Conservation (phyloP, 495 filamentous ascomycete species). For the Aspergillus heteromorphus region DNA sequence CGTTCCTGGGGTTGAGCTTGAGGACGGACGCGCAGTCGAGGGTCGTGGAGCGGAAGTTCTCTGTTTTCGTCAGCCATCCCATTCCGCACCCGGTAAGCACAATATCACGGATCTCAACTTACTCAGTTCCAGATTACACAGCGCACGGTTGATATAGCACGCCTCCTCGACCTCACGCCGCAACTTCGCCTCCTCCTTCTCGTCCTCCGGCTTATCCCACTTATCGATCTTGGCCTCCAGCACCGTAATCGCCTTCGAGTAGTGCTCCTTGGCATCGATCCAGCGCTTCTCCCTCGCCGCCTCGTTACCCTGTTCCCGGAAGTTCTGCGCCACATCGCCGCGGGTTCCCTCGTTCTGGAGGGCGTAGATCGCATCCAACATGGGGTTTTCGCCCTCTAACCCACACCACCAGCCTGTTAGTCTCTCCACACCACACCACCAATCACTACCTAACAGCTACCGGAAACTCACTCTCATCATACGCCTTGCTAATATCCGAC, state of each 20-base stretch:
- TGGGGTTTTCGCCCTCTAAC: conserved; percentile 58
- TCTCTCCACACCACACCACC: not conserved
- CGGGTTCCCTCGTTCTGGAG: conserved; percentile 89
- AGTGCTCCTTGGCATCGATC: conserved; percentile 85
- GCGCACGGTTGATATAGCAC: conserved; percentile 77
- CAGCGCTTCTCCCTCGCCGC: conserved; percentile 67
- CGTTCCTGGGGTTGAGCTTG: conserved; percentile 65
- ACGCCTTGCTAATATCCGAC: conserved; percentile 75
- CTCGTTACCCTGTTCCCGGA: conserved; percentile 88
- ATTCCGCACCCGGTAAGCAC: not conserved
- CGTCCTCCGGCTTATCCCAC: conserved; percentile 40
- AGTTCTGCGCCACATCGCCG: conserved; percentile 69
- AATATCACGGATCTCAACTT: conserved; percentile 19
- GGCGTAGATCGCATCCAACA: conserved; percentile 81
- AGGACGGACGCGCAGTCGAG: conserved; percentile 78
- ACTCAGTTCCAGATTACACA: conserved; percentile 76
- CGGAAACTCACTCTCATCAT: conserved; percentile 43
- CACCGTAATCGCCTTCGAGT: conserved; percentile 72
- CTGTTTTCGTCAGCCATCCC: conserved; percentile 26
- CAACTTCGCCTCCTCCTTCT: conserved; percentile 49
- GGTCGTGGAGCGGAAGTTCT: conserved; percentile 80
- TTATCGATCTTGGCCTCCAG: conserved; percentile 55
- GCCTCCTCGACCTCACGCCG: conserved; percentile 62
- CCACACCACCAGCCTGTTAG: not conserved
- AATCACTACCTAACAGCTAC: conserved; percentile 4